A percentile compares a stretch with the other conserved stretches of the same genome.
phyloP scores from a whole-genome alignment of 73 alveolate species.

The Stentor coeruleus region DNA sequence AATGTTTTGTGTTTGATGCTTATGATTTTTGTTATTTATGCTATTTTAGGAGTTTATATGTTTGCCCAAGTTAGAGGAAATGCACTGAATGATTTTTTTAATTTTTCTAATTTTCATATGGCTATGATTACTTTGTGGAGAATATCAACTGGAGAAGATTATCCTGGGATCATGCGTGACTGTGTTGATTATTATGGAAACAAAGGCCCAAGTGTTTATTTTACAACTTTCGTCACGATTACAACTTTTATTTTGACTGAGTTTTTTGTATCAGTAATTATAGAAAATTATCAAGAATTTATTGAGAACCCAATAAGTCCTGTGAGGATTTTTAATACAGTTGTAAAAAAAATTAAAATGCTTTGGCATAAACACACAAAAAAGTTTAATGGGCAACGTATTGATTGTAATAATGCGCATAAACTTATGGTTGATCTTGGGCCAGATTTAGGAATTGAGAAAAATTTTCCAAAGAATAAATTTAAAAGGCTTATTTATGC shows the following conservation, averaged over 20 bases:
- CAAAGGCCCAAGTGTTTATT: slow-evolving; percentile 36
- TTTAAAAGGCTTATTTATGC: slow-evolving; percentile 6
- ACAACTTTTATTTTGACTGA: slow-evolving; percentile 53
- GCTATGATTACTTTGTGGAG: slow-evolving; percentile 72
- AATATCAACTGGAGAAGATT: slow-evolving; percentile 88
- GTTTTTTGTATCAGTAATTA: slow-evolving; percentile 57
- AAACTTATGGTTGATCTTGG: slow-evolving; percentile 28
- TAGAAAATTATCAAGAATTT: slow-evolving; percentile 55
- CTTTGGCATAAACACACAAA: slow-evolving; percentile 38
- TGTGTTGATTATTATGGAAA: slow-evolving; percentile 25
- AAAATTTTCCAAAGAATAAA: slow-evolving; percentile 27
- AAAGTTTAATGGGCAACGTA: slow-evolving; percentile 22
- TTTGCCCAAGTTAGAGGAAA: slow-evolving; percentile 62
- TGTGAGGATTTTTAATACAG: slow-evolving; percentile 44
- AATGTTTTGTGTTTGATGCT: slow-evolving; percentile 81
- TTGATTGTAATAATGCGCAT: slow-evolving; percentile 13
- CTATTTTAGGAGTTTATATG: slow-evolving; percentile 87
- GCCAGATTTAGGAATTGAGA: slow-evolving; percentile 31
- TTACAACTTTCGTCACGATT: slow-evolving; percentile 42
- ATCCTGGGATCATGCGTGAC: slow-evolving; percentile 73
- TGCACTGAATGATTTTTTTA: slow-evolving; percentile 53
- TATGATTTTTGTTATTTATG: slow-evolving; percentile 76
- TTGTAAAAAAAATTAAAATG: slow-evolving; percentile 27
- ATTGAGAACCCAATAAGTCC: slow-evolving; percentile 50
- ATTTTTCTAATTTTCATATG: slow-evolving; percentile 67